Evolutionary conservation across 768 basidiomycete genomes (phyloP).

Genomic region (Boletus eberwhitei): DNA sequence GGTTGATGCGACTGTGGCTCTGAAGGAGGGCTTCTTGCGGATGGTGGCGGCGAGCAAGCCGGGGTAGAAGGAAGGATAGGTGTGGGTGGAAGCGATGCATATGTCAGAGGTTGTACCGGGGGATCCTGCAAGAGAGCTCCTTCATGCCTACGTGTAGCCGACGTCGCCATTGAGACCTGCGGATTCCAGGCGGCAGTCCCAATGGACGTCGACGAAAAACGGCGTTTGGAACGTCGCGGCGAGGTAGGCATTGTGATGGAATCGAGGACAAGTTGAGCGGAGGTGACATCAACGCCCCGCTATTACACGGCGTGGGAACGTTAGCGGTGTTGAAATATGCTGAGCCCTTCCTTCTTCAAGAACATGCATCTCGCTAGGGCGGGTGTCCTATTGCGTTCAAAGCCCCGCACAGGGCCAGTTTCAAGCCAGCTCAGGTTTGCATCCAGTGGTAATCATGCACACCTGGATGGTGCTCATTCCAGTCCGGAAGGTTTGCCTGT

Average conservation of each 20-base stretch:
- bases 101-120: conserved; percentile 43
- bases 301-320: conserved; percentile 19
- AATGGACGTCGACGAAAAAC: conserved; percentile 30
- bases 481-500: conserved; percentile 55
- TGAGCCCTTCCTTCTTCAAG: not conserved
- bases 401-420: conserved; percentile 22
- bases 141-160: conserved; percentile 16
- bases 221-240: conserved; percentile 32
- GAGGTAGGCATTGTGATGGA: conserved; percentile 28
- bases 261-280: not conserved
- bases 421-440: conserved; percentile 41
- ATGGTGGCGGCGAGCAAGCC: conserved; percentile 24
- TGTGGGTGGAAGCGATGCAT: conserved; percentile 72
- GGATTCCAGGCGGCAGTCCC: conserved; percentile 24
- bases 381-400: conserved; percentile 35
- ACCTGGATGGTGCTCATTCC: conserved; percentile 43
- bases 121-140: conserved; percentile 5
- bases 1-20: conserved; percentile 27
- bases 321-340: not conserved
- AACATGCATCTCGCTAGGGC: conserved; percentile 37
- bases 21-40: conserved; percentile 12
- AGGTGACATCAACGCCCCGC: not conserved
- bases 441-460: conserved; percentile 41
- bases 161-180: conserved; percentile 7
- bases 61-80: conserved; percentile 55